Conservation (phyloP, 2,329 filamentous ascomycete genomes). For the Eurotiales sp. region DNA sequence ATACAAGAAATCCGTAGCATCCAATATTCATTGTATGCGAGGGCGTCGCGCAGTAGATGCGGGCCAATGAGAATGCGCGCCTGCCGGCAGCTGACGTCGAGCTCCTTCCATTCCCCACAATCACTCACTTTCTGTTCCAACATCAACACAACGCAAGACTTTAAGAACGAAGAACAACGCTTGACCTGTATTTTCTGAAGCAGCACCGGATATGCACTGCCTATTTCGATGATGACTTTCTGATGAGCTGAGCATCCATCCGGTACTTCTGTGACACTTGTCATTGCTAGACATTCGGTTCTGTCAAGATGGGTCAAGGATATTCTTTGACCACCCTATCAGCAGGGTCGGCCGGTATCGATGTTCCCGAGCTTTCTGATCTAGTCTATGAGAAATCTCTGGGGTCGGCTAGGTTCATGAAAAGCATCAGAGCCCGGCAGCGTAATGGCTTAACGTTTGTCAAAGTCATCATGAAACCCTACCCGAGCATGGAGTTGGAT, state of each 20-base stretch:
- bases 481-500: slow-evolving; percentile 73
- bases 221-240: neutral
- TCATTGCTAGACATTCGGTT: neutral
- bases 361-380: slow-evolving; percentile 86
- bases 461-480: slow-evolving; percentile 93
- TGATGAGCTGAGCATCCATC: neutral
- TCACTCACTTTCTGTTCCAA: too few relatives aligned
- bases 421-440: slow-evolving; percentile 86
- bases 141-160: too few relatives aligned
- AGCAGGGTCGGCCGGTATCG: slow-evolving; percentile 87
- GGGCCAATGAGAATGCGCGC: slow-evolving; percentile 7
- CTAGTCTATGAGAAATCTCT: slow-evolving; percentile 88
- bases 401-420: slow-evolving; percentile 91
- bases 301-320: slow-evolving; percentile 76
- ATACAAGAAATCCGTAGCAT: too few relatives aligned
- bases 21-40: too few relatives aligned
- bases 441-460: slow-evolving; percentile 88
- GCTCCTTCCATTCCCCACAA: slow-evolving; percentile 6
- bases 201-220: neutral
- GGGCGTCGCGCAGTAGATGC: neutral
- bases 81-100: neutral
- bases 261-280: slow-evolving; percentile 1
- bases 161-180: too few relatives aligned
- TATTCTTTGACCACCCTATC: slow-evolving; percentile 92
- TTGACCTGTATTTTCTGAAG: too few relatives aligned